phyloP scores from a whole-genome alignment of 805 yeast genomes.

The Saccharomyces mikatae region DNA sequence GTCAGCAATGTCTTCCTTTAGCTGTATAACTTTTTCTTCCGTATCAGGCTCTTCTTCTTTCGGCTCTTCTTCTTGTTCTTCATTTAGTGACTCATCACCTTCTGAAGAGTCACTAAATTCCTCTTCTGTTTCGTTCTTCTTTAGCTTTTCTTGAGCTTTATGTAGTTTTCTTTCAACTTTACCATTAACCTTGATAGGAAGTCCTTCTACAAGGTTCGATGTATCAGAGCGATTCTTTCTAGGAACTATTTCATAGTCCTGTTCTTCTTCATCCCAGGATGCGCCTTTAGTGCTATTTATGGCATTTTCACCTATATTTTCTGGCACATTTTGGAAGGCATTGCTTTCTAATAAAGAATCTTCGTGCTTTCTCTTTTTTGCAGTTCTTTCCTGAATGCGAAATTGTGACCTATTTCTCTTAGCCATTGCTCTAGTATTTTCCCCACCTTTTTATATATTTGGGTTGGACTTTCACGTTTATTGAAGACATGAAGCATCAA shows the following conservation, averaged over 20 bases:
- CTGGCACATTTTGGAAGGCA: conserved; percentile 13
- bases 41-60: conserved; percentile 38
- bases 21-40: conserved; percentile 45
- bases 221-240: conserved; percentile 42
- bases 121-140: conserved; percentile 10
- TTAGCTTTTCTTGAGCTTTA: conserved; percentile 11
- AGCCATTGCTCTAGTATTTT: conserved; percentile 14
- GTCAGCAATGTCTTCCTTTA: conserved; percentile 79
- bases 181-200: conserved; percentile 79
- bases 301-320: conserved; percentile 1
- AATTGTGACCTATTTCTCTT: conserved; percentile 23
- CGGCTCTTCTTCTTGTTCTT: conserved; percentile 25
- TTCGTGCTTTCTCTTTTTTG: conserved; percentile 26
- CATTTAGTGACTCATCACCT: conserved; percentile 20
- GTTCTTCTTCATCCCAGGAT: conserved; percentile 67
- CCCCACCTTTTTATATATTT: background rate
- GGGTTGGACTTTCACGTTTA: background rate
- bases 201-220: conserved; percentile 44
- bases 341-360: conserved; percentile 23
- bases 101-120: conserved; percentile 13
- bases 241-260: conserved; percentile 69
- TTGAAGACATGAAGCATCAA: background rate
- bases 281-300: conserved; percentile 15
- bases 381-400: conserved; percentile 24
- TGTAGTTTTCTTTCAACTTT: conserved; percentile 56